Evolutionary conservation across 176 grass and related monocot species (phyloP).

Genomic region (Melocanna baccifera): DNA sequence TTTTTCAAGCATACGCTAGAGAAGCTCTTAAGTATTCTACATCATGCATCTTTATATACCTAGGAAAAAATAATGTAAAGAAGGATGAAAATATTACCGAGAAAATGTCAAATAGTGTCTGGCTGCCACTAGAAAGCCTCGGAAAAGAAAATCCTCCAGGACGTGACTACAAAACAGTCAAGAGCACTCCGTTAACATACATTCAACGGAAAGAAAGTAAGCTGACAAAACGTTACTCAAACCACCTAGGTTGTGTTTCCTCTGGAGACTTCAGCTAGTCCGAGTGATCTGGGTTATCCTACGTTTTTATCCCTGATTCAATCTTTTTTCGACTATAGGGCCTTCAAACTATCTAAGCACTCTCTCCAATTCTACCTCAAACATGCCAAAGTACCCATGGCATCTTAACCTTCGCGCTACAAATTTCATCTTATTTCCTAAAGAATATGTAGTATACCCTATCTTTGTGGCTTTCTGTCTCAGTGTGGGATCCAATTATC

Average conservation of each 20-base stretch:
- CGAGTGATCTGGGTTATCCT: not conserved
- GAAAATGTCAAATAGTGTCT: constrained; percentile 88
- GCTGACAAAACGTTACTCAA: not conserved
- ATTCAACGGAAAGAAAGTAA: constrained; percentile 19
- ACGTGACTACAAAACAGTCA: constrained; percentile 62
- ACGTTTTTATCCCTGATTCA: not conserved
- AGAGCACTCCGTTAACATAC: constrained; percentile 28
- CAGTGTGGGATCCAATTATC: constrained; percentile 80
- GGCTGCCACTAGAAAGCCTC: constrained; percentile 81
- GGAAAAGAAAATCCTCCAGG: constrained; percentile 95
- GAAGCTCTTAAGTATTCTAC: not conserved
- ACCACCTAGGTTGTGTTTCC: not conserved
- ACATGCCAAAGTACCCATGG: not conserved
- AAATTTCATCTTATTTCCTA: not conserved
- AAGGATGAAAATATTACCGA: constrained; percentile 49
- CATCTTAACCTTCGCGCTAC: not conserved
- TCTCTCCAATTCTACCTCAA: not conserved
- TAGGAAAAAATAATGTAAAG: constrained; percentile 7
- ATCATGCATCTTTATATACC: constrained; percentile 31
- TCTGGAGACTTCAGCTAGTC: not conserved
- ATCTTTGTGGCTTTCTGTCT: constrained; percentile 91
- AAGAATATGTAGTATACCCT: constrained; percentile 59
- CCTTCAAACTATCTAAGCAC: not conserved
- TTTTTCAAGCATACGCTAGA: constrained; percentile 4
- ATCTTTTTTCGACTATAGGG: not conserved